phyloP scores from a whole-genome alignment of 176 grass and related monocot species.

The Ensete glaucum region DNA sequence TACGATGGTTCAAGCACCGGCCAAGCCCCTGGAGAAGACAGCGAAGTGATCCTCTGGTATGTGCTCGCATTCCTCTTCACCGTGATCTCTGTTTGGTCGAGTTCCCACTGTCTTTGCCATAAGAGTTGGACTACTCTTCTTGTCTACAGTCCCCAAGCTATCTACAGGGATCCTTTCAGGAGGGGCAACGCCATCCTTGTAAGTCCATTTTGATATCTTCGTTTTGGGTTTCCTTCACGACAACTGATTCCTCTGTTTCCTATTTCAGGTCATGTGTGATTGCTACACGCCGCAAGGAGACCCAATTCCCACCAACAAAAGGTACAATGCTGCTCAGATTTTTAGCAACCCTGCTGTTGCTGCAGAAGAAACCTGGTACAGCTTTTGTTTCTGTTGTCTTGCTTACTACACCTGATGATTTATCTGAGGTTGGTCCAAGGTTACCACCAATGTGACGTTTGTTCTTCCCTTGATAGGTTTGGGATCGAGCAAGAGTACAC shows the following conservation, averaged over 20 bases:
- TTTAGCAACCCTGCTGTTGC: conserved; percentile 58
- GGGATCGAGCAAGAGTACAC: conserved; percentile 98
- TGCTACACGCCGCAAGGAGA: conserved; percentile 83
- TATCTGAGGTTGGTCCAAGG: neutral
- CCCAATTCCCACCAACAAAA: conserved; percentile 81
- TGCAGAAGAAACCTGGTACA: conserved; percentile 71
- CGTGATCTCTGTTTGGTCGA: neutral
- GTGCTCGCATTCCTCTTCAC: neutral
- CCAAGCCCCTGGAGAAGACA: conserved; percentile 14
- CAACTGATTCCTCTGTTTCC: neutral
- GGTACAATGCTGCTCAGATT: conserved; percentile 64
- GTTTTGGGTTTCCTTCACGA: neutral
- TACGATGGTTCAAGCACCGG: conserved; percentile 18
- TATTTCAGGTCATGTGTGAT: conserved; percentile 80
- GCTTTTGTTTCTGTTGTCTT: neutral
- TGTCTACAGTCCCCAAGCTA: conserved; percentile 4
- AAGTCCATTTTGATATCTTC: neutral
- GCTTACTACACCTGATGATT: neutral
- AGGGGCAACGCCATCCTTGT: conserved; percentile 13
- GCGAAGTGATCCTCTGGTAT: conserved; percentile 18
- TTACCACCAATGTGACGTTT: neutral
- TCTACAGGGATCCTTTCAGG: conserved; percentile 13
- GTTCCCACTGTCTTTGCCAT: neutral
- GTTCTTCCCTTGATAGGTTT: conserved; percentile 46
- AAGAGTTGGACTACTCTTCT: neutral